Conservation (phyloP, 441 rosid species). For the Pelargonium myrrhifolium region DNA sequence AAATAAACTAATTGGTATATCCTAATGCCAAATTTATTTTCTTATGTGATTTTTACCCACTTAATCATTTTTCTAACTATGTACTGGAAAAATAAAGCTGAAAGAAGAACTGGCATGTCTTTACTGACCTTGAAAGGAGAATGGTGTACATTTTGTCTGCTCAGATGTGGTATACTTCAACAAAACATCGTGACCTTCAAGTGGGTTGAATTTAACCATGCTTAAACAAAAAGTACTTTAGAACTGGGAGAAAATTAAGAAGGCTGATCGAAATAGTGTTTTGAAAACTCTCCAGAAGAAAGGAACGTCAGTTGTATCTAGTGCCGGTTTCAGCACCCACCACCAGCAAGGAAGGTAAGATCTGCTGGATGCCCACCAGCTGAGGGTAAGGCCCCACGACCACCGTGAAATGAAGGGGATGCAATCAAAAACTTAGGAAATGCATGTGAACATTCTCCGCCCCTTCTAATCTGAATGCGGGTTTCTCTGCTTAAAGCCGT, state of each 20-base stretch:
- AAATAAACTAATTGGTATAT: neutral
- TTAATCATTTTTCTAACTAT: neutral
- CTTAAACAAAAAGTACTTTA: conserved; percentile 13
- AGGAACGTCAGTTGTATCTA: conserved; percentile 1
- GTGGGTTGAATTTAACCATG: conserved; percentile 31
- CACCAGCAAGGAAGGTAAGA: conserved; percentile 45
- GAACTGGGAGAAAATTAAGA: conserved; percentile 11
- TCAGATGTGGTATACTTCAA: conserved; percentile 18
- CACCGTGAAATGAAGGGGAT: conserved; percentile 43
- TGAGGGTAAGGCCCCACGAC: conserved; percentile 42
- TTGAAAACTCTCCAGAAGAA: conserved; percentile 9
- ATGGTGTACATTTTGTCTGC: conserved; percentile 14
- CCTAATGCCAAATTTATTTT: neutral
- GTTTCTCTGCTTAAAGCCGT: conserved; percentile 29
- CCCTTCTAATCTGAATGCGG: conserved; percentile 21
- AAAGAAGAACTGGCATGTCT: neutral
- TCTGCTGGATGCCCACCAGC: conserved; percentile 47
- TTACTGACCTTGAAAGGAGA: conserved; percentile 28
- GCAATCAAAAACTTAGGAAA: conserved; percentile 32
- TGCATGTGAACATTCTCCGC: conserved; percentile 18
- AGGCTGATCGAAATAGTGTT: conserved; percentile 4
- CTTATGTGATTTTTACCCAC: neutral
- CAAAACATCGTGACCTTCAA: conserved; percentile 16
- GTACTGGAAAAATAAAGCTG: neutral
- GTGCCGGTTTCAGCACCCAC: conserved; percentile 28